Evolutionary conservation across 257 asterid genomes (phyloP).

Genomic region (Nemophila menziesii): DNA sequence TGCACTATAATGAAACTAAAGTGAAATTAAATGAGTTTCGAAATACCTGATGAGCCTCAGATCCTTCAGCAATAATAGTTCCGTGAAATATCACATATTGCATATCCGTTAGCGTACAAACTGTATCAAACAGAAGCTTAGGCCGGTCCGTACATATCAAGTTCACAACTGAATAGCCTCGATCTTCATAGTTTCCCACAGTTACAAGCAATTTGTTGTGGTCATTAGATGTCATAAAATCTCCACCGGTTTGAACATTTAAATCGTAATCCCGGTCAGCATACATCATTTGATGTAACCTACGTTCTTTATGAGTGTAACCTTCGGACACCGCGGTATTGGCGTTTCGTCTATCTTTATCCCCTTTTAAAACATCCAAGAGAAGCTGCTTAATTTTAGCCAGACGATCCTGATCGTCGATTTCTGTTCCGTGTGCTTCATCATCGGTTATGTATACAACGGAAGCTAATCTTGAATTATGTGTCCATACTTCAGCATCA

Average conservation of each 20-base stretch:
- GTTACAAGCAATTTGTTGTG: constrained; percentile 25
- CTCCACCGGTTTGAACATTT: constrained; percentile 10
- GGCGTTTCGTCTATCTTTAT: constrained; percentile 49
- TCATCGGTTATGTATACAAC: constrained; percentile 75
- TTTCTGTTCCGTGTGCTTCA: constrained; percentile 38
- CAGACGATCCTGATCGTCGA: constrained; percentile 49
- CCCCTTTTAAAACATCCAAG: constrained; percentile 49
- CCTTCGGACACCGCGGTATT: constrained; percentile 63
- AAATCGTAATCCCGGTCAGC: constrained; percentile 40
- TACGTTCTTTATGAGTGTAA: constrained; percentile 56
- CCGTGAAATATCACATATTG: constrained; percentile 46
- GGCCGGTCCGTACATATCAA: constrained; percentile 40
- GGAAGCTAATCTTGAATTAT: constrained; percentile 78
- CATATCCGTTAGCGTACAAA: constrained; percentile 49
- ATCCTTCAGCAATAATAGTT: constrained; percentile 35
- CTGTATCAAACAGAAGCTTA: constrained; percentile 42
- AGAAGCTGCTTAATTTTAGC: constrained; percentile 54
- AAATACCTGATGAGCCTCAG: constrained; percentile 41
- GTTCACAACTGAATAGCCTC: constrained; percentile 33
- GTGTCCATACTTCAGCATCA: constrained; percentile 93
- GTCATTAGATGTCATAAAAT: constrained; percentile 10
- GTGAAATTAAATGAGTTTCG: not conserved
- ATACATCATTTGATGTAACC: constrained; percentile 85
- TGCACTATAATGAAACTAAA: not conserved
- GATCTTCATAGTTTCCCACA: constrained; percentile 27